Percentiles rank a stretch among this genome's conserved stretches.
phyloP scores from a whole-genome alignment of 352 stramenopile genomes.

The Pythium rishiriense region DNA sequence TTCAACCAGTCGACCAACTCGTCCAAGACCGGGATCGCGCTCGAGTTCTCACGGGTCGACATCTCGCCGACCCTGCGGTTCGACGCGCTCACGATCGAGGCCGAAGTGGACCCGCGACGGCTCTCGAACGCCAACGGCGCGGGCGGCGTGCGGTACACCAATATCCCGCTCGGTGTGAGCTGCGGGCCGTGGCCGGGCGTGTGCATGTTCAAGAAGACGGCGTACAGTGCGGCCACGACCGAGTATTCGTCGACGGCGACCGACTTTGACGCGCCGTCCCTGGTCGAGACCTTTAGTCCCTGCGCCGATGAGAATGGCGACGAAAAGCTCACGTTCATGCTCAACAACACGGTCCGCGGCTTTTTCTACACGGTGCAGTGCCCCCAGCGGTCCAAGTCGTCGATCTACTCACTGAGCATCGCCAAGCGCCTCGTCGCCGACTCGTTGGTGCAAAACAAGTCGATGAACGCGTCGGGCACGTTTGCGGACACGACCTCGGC shows the following conservation, averaged over 20 bases:
- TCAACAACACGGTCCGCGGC: neutral
- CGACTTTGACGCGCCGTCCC: neutral
- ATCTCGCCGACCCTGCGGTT: conserved; percentile 7
- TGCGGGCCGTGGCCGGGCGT: neutral
- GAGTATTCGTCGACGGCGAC: neutral
- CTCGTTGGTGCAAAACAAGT: neutral
- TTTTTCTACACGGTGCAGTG: neutral
- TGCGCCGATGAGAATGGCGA: conserved; percentile 1
- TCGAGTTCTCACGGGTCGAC: conserved; percentile 18
- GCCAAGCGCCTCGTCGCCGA: conserved; percentile 15
- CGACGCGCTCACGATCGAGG: conserved; percentile 12
- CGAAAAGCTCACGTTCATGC: neutral
- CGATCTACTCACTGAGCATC: conserved; percentile 1
- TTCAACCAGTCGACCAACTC: neutral
- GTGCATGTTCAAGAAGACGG: neutral
- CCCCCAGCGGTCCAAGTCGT: neutral
- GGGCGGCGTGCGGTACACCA: neutral
- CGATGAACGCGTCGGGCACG: neutral
- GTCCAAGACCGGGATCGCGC: conserved; percentile 4
- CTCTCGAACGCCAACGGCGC: neutral
- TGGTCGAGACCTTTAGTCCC: conserved; percentile 1
- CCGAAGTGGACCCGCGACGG: neutral
- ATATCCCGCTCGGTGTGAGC: neutral
- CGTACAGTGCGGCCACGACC: neutral
- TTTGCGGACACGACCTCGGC: neutral